Evolutionary conservation across 371 early-diverging fungal genomes (phyloP).

Genomic region (Smittium culicis): DNA sequence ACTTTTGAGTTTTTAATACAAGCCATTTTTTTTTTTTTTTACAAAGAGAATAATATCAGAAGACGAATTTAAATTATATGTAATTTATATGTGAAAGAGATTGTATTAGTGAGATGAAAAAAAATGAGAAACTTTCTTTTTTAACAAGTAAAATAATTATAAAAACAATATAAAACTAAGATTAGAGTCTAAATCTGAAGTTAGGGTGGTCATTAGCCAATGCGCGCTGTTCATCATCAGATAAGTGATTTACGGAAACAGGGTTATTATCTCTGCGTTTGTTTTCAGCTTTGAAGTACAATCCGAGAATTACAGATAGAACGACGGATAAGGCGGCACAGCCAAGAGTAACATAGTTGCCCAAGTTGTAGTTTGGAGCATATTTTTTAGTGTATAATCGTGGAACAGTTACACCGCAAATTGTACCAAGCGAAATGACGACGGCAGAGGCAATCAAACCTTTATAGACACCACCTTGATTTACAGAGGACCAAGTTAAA

Average conservation of each 20-base stretch:
- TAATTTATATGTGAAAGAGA: no score
- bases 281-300: slow-evolving; percentile 18
- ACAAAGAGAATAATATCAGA: no score
- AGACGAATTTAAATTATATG: no score
- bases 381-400: slow-evolving; percentile 47
- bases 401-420: slow-evolving; percentile 45
- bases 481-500: background rate
- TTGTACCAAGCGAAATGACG: slow-evolving; percentile 38
- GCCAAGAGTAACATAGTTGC: slow-evolving; percentile 24
- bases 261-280: slow-evolving; percentile 17
- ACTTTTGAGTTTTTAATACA: no score
- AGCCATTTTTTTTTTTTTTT: no score
- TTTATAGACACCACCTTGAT: slow-evolving; percentile 25
- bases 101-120: no score
- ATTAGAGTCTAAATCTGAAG: slow-evolving; percentile 14
- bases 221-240: slow-evolving; percentile 14
- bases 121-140: no score
- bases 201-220: slow-evolving; percentile 26
- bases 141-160: no score
- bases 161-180: slow-evolving; percentile 6
- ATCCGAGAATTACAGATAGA: slow-evolving; percentile 13
- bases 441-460: slow-evolving; percentile 20
- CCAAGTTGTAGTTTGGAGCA: slow-evolving; percentile 37
- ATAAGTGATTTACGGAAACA: slow-evolving; percentile 14
- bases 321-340: slow-evolving; percentile 13